Base-by-base conservation (phyloP, 192 early-diverging fungal genomes). In the Chytriomyces hyalinus region DNA sequence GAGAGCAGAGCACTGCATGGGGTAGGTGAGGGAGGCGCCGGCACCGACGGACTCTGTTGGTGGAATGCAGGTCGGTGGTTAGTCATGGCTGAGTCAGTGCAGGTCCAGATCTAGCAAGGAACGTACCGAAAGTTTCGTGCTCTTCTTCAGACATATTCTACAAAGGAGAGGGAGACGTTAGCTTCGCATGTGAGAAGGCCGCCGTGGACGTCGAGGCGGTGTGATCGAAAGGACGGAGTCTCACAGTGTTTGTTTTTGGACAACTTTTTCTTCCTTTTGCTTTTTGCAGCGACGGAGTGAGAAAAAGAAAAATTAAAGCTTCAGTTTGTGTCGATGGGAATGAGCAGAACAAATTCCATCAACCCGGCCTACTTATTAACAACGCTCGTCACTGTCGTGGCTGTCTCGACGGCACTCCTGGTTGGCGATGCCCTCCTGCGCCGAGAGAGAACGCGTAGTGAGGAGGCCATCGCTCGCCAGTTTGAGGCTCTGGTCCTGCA, bases 1-100 rank as follows among this genome's bases (percentile, higher is more conserved):
- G 80, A 99, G 94, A 78, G 96, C 95, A 86, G 98, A 99, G 89
- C 98, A 99, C 85, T 88, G 80, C 87, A 98, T 90, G 80, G 98
- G 98, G 91, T 87, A 97, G 86, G 97, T 98, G 77, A 89, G 66
- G 59, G 98, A 96, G 68, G 97, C 94, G 67, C 95, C 96, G 76
- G 97, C 84, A 70, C 84, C 87, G 80, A 89, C 87, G 71, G 78
- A 73, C 84, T 94, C 36, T 36, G 36, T 36, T 36, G 36, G 36
- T 36, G 92, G 81, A 79, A 86, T 83, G 83, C 91, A 87, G 81
- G 91, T 71, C 84, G 81, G 59, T 82, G 81, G 57, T 83, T 78
- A 47, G 79, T 77, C 13, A 80, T 73, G 60, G 77, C 76, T 15
- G 64, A 65, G 73, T 67, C 76, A 49, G 0, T 66, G 61, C 57